Evolutionary conservation across 2,329 filamentous ascomycete genomes (phyloP), one percentile per base, ranked within the genome.

Genomic region (Endoconidiophora laricicola): DNA sequence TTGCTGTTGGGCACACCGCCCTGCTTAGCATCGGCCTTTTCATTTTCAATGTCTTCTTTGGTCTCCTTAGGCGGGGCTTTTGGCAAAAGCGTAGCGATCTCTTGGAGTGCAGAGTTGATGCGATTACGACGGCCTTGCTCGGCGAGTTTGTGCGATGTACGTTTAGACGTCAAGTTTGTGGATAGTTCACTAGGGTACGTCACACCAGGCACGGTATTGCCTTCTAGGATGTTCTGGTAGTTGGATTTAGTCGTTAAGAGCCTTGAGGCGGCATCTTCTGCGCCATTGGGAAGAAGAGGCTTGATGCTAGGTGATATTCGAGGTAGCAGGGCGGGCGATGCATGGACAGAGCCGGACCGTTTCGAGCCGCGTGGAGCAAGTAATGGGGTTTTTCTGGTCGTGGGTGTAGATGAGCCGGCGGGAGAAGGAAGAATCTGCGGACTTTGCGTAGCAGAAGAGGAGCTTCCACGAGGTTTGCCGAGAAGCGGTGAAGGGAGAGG

Each of bases 111-210:
- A 49, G 81, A 83, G 62, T 98, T 98, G 65, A 98, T 96, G 60
- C 91, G 79, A 61, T 98, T 96, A 53, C 91, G 74, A 44, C 91
- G 79, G 5, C 91, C 91, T 67, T 98, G 91, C 66, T 98, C 91
- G 16, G 91, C 91, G 56, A 98, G 86, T 65, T 98, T 98, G 68
- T 98, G 91, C 41, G 87, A 94, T 2, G 91, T 96, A 48, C 90
- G 82, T 68, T 98, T 98, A 2, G 87, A 94, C 0, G 88, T 95
- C 23, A 98, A 69, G 56, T 94, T 94, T 20, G 88, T 93, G 5
- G 88, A 94, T 40, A 98, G 72, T 47, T 88, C 85, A 57, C 84
- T 86, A 0, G 90, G 88, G 58, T 95, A 96, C 1, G 83, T 83
- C 10, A 95, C 83, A 10, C 90, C 90, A 0, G 88, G 88, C 1